Evolutionary conservation across 805 yeast species (phyloP).

Genomic region (Monosporozyma unispora): DNA sequence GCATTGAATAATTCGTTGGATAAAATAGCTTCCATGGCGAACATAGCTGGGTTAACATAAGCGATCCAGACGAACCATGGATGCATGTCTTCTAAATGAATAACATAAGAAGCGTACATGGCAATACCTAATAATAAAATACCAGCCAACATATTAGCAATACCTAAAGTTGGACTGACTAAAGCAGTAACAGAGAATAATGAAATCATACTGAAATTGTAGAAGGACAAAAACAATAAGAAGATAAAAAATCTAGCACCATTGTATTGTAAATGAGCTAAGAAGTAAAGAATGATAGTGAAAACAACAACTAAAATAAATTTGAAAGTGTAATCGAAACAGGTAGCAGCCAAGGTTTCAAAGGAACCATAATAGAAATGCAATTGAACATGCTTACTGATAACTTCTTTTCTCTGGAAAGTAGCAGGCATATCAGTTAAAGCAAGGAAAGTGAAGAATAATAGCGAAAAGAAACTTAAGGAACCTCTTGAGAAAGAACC

Average conservation of each 20-base stretch:
- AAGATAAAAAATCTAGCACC: slow-evolving; percentile 46
- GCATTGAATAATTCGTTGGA: slow-evolving; percentile 55
- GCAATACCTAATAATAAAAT: slow-evolving; percentile 40
- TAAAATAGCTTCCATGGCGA: slow-evolving; percentile 55
- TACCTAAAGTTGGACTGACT: slow-evolving; percentile 38
- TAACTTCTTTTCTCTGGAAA: slow-evolving; percentile 43
- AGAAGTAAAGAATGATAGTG: slow-evolving; percentile 42
- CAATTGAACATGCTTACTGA: slow-evolving; percentile 55
- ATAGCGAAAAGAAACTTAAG: slow-evolving; percentile 40
- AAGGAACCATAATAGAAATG: slow-evolving; percentile 59
- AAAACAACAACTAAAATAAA: slow-evolving; percentile 35
- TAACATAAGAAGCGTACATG: slow-evolving; percentile 57
- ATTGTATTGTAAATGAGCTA: slow-evolving; percentile 40
- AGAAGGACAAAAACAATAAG: slow-evolving; percentile 35
- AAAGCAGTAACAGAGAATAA: slow-evolving; percentile 50
- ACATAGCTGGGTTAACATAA: slow-evolving; percentile 48
- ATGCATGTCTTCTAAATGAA: slow-evolving; percentile 52
- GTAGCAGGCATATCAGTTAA: slow-evolving; percentile 45
- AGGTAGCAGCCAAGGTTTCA: slow-evolving; percentile 52
- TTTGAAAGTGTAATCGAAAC: slow-evolving; percentile 54
- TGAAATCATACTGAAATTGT: slow-evolving; percentile 40
- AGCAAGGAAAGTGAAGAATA: slow-evolving; percentile 50
- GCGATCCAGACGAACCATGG: slow-evolving; percentile 68
- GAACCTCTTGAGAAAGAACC: slow-evolving; percentile 50
- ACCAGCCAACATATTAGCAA: slow-evolving; percentile 57